phyloP scores from a whole-genome alignment of 805 yeast genomes.

The Lipomyces sp. region DNA sequence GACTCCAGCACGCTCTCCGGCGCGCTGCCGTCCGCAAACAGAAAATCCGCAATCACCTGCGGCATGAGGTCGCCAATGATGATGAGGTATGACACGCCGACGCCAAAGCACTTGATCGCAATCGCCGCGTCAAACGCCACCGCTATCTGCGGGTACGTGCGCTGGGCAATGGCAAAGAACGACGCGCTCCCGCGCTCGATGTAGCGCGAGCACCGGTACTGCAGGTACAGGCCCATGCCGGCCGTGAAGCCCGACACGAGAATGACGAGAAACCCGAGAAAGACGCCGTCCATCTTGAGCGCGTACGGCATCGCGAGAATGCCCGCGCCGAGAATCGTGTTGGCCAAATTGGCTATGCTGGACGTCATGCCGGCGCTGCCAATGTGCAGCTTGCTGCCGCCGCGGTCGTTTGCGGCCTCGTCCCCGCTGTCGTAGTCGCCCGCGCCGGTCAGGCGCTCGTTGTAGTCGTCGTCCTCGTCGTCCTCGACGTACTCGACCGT shows the following conservation, averaged over 20 bases:
- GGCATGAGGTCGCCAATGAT: slow-evolving; percentile 78
- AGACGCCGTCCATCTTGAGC: slow-evolving; percentile 58
- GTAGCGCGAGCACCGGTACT: slow-evolving; percentile 54
- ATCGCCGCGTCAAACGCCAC: slow-evolving; percentile 70
- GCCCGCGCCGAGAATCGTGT: slow-evolving; percentile 70
- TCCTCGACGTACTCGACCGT: slow-evolving; percentile 25
- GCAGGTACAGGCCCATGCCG: slow-evolving; percentile 63
- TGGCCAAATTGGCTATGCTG: slow-evolving; percentile 49
- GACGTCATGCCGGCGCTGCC: slow-evolving; percentile 25
- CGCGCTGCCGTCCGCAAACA: slow-evolving; percentile 2
- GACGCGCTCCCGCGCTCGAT: slow-evolving; percentile 61
- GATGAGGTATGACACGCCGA: slow-evolving; percentile 68
- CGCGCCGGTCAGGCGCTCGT: neutral
- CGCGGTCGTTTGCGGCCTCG: slow-evolving; percentile 8
- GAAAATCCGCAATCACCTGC: slow-evolving; percentile 37
- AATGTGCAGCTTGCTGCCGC: slow-evolving; percentile 1
- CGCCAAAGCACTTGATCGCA: slow-evolving; percentile 76
- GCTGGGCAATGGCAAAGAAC: slow-evolving; percentile 61
- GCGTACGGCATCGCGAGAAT: slow-evolving; percentile 74
- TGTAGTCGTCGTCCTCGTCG: slow-evolving; percentile 25
- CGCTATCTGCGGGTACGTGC: slow-evolving; percentile 67
- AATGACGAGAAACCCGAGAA: slow-evolving; percentile 54
- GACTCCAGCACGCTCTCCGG: slow-evolving; percentile 15
- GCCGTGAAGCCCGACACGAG: slow-evolving; percentile 61
- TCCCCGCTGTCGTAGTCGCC: neutral